Evolutionary conservation across 495 filamentous ascomycete species (phyloP).

Genomic region (Glonium stellatum): DNA sequence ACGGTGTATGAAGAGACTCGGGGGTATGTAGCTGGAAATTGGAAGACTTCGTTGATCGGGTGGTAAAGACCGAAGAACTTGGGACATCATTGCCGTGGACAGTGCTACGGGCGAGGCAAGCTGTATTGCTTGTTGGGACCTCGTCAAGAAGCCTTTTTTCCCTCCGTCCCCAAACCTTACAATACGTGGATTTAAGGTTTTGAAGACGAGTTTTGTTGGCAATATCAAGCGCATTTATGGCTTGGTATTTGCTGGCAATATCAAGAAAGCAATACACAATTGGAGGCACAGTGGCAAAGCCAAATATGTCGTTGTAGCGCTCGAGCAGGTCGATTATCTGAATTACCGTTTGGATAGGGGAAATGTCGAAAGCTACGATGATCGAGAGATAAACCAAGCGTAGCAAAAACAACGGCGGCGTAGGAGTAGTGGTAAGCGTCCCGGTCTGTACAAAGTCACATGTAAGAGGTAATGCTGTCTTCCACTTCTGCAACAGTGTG

Average conservation of each 20-base stretch:
- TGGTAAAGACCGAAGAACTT: not conserved
- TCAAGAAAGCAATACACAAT: slow-evolving; percentile 6
- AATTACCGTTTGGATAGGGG: not conserved
- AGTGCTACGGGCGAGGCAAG: too few species aligned
- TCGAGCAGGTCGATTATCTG: slow-evolving; percentile 7
- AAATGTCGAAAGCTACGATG: not conserved
- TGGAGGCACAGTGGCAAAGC: slow-evolving; percentile 8
- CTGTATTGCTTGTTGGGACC: not conserved
- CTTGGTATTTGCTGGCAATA: too few species aligned
- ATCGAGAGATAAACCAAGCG: slow-evolving; percentile 6
- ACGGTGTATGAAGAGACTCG: slow-evolving; percentile 11
- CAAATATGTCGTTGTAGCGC: slow-evolving; percentile 3
- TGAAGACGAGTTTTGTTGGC: not conserved
- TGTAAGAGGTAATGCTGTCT: slow-evolving; percentile 8
- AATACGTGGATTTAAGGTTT: slow-evolving; percentile 1
- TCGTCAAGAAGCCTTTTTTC: not conserved
- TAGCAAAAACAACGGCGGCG: slow-evolving; percentile 13
- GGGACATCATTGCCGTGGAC: too few species aligned
- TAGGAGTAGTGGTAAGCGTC: not conserved
- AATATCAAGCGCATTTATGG: too few species aligned
- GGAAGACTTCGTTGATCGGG: slow-evolving; percentile 1
- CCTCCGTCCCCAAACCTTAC: not conserved
- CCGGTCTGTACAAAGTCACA: slow-evolving; percentile 9
- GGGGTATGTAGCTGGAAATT: slow-evolving; percentile 12
- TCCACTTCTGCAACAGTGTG: slow-evolving; percentile 8